Percentiles rank a stretch among this genome's conserved stretches.
Conservation (phyloP, 192 early-diverging fungal species). For the Rhizoclosmatium globosum region DNA sequence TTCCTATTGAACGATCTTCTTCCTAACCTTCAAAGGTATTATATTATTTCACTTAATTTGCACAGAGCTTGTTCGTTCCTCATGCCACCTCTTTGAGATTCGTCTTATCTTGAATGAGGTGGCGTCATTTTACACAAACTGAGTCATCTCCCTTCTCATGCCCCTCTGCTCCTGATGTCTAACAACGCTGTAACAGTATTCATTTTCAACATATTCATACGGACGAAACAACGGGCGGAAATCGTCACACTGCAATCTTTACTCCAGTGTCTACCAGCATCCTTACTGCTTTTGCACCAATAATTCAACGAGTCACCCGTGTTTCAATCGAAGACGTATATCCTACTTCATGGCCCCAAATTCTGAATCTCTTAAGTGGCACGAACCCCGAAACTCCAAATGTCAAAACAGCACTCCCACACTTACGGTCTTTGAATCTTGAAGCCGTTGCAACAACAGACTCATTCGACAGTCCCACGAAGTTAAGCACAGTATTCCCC, state of each 20-base stretch:
- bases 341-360: slow-evolving; percentile 48
- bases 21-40: slow-evolving; percentile 30
- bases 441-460: slow-evolving; percentile 57
- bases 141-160: not conserved
- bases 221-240: not conserved
- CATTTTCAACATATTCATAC: slow-evolving; percentile 36
- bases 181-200: slow-evolving; percentile 15
- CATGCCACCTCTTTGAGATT: too few relatives aligned
- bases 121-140: not conserved
- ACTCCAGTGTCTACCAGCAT: slow-evolving; percentile 19
- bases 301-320: slow-evolving; percentile 37
- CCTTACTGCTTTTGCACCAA: slow-evolving; percentile 40
- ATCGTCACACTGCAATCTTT: not conserved
- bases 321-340: slow-evolving; percentile 56
- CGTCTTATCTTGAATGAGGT: too few relatives aligned
- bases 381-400: not conserved
- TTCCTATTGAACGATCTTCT: slow-evolving; percentile 32
- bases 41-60: not conserved
- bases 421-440: slow-evolving; percentile 51
- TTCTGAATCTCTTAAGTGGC: slow-evolving; percentile 38
- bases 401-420: slow-evolving; percentile 19
- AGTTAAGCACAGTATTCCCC: slow-evolving; percentile 45
- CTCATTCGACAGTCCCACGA: slow-evolving; percentile 43
- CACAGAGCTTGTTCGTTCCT: too few relatives aligned
- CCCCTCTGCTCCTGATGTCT: too few relatives aligned